Evolutionary conservation across 2,329 filamentous ascomycete species (phyloP).

Genomic region (Didymella arachidicola): DNA sequence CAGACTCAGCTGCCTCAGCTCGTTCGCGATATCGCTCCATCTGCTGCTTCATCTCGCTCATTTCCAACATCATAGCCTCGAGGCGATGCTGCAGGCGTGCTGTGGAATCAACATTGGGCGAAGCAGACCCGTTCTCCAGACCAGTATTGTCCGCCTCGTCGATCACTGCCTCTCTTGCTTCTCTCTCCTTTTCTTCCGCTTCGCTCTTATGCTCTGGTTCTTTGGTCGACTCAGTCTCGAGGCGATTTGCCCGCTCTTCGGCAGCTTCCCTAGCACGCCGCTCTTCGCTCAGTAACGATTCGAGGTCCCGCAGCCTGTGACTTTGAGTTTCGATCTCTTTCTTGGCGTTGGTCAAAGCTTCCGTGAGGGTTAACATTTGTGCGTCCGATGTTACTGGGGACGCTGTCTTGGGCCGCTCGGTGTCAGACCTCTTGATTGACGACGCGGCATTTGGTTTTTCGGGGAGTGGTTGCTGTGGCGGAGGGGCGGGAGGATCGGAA

Average conservation of each 20-base stretch:
- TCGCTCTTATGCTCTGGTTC: constrained; percentile 33
- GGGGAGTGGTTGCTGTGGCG: constrained; percentile 89
- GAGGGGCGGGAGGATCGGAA: constrained; percentile 90
- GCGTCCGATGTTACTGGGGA: constrained; percentile 70
- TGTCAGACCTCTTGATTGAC: constrained; percentile 76
- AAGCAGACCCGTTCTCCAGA: constrained; percentile 33
- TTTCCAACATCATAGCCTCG: constrained; percentile 78
- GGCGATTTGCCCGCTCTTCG: constrained; percentile 77
- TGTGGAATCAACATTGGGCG: constrained; percentile 45
- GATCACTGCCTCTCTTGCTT: constrained; percentile 21
- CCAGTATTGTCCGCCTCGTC: constrained; percentile 24
- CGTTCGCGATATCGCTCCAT: constrained; percentile 79
- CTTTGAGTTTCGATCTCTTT: constrained; percentile 87
- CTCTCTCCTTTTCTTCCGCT: constrained; percentile 28
- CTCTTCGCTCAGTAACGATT: constrained; percentile 79
- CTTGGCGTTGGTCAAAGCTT: constrained; percentile 83
- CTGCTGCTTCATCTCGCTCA: constrained; percentile 80
- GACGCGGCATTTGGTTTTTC: constrained; percentile 82
- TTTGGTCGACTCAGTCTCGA: constrained; percentile 68
- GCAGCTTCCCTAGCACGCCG: constrained; percentile 81
- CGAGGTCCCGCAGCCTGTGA: constrained; percentile 79
- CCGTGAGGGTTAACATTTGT: constrained; percentile 84
- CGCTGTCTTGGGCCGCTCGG: constrained; percentile 72
- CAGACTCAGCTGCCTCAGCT: constrained; percentile 81
- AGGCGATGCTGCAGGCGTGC: constrained; percentile 72